Base-by-base conservation (phyloP, 371 early-diverging fungal genomes). In the Mortierella sp. region DNA sequence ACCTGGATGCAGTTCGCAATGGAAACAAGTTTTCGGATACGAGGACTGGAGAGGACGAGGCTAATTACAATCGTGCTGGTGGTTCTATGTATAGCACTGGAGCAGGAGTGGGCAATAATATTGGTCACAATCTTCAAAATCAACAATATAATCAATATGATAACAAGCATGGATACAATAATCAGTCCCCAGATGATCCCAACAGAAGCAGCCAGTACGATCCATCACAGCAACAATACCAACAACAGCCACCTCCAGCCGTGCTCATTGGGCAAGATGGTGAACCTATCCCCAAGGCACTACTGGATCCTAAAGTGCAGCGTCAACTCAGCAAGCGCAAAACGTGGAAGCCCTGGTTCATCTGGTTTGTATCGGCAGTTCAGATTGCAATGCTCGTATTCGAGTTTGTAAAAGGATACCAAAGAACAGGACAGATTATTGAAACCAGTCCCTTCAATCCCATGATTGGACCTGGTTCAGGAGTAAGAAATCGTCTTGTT, bases 391-490 rank as follows among this genome's bases (percentile, higher is more conserved):
- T 90, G 11, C 73, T 92, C 32, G 75, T 91, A 43, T 86, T 86
- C 66, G 91, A 90, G 71, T 83, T 91, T 72, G 84, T 88, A 5
- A 83, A 74, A 22, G 88, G 87, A 64, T 72, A 86, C n/a, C 85
- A 89, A 52, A 51, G 89, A 26, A 90, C 90, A 8, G 87, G 89
- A 20, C 74, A 77, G 22, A 66, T 89, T 22, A 88, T 91, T 60
- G 67, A 87, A 72, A 88, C 89, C 5, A 83, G 67, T 30, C 89
- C 91, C 0, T 87, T 89, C 62, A 91, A 91, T 62, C 86, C 85
- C 6, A 89, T 92, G 90, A 90, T 91, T 60, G 93, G 93, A 11
- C 91, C 93, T 8, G 85, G 86, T 43, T 73, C 86, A 26, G 80
- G 85, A 10, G 91, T 89, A 77, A 84, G 43, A 4, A 30, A 30